Conservation (phyloP, 805 yeast genomes). For the Candida nemodendra region DNA sequence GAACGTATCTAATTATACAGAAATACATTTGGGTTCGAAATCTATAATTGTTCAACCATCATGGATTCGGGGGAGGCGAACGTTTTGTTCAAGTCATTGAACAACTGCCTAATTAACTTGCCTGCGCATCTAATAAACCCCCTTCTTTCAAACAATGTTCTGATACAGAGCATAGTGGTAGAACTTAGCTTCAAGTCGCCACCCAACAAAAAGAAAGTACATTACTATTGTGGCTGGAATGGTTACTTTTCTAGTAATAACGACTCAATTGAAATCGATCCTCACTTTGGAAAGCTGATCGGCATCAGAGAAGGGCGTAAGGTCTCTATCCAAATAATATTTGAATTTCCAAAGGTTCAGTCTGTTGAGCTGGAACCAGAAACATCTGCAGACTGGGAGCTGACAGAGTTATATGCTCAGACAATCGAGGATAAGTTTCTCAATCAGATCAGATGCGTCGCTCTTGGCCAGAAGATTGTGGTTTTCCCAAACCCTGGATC, state of each 20-base stretch:
- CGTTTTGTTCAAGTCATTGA: conserved; percentile 24
- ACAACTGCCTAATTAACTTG: conserved; percentile 36
- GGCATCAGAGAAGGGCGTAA: conserved; percentile 43
- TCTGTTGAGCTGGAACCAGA: conserved; percentile 77
- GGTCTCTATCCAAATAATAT: conserved; percentile 44
- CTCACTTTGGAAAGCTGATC: conserved; percentile 56
- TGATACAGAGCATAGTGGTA: conserved; percentile 40
- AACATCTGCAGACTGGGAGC: conserved; percentile 83
- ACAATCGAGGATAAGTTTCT: conserved; percentile 71
- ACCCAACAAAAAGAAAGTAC: conserved; percentile 11
- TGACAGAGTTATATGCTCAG: conserved; percentile 78
- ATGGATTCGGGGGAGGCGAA: conserved; percentile 25
- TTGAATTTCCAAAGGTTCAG: conserved; percentile 50
- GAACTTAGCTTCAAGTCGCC: conserved; percentile 24
- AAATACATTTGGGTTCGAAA: too few relatives aligned
- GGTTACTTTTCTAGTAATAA: conserved; percentile 26
- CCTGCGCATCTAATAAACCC: conserved; percentile 38
- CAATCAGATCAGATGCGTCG: conserved; percentile 77
- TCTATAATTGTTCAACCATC: too few relatives aligned
- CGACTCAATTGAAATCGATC: conserved; percentile 57
- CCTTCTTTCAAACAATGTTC: conserved; percentile 37
- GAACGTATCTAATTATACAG: too few relatives aligned
- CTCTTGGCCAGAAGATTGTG: conserved; percentile 54
- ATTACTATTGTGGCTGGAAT: conserved; percentile 31
- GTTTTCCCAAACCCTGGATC: conserved; percentile 70